Evolutionary conservation across 441 rosid genomes (phyloP), one percentile per base, ranked within the genome.

Genomic region (Mallotus japonicus): DNA sequence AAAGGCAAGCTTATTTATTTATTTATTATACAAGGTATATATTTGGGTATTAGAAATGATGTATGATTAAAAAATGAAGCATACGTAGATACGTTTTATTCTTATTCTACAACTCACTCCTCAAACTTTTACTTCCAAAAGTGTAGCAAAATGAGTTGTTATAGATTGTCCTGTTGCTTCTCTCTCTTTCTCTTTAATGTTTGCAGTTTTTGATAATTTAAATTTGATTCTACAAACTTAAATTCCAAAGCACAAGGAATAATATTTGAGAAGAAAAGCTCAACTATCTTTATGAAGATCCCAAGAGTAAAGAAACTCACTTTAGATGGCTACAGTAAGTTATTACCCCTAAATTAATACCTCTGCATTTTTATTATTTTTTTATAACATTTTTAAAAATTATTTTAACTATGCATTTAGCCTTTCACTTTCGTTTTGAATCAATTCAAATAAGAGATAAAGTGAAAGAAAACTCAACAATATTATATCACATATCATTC

Each of bases 211-310:
- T 57, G 34, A 50, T 14, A 50, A 61, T 14, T 34, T 61, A 8
- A 19, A 14, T 9, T 5, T 58, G 62, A 58, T 20, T 58, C 16
- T 24, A 2, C 24, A 14, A 60, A 34, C 22, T 61, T 34, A 8
- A 32, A 46, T 47, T 64, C 46, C 34, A 46, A 64, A 64, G 37
- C 34, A 64, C 53, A 64, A 62, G 22, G 51, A 63, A 44, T 40
- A 63, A 44, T 40, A 63, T 11, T 40, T 17, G 28, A 63, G 67
- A 40, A 63, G 67, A 40, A 63, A 63, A 63, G 24, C 67, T 17
- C 44, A n/a, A 10, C 51, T 19, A 64, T 13, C 11, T 47, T 64
- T 63, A 42, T 44, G 67, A 53, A 64, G 67, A 64, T 64, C 67
- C 67, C 53, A 64, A 64, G 67, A 64, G 15, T 15, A 19, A 15